A percentile compares a stretch with the other conserved stretches of the same genome.
Evolutionary conservation across 345 rosid genomes (phyloP).

Genomic region (Aquilaria malaccensis): DNA sequence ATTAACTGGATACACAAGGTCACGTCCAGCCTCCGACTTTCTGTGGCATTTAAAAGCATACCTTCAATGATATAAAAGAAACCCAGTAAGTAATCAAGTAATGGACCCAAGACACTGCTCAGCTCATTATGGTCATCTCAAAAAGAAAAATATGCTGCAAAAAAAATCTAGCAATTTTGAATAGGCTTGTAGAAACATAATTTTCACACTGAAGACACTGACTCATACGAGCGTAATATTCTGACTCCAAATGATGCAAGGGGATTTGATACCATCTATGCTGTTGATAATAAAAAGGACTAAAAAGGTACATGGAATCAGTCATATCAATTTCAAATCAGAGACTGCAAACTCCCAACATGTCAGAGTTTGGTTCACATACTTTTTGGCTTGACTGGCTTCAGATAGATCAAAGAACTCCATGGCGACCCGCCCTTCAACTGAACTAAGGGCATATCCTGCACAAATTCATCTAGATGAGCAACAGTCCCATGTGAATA

Average conservation of each 20-base stretch:
- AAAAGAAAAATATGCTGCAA: not conserved
- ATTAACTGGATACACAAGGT: conserved; percentile 91
- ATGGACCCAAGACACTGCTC: not conserved
- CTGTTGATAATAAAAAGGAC: not conserved
- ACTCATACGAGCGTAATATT: no score
- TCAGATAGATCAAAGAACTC: conserved; percentile 93
- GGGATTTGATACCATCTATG: not conserved
- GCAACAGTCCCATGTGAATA: conserved; percentile 3
- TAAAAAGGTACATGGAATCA: conserved; percentile 1
- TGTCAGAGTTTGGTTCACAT: conserved; percentile 8
- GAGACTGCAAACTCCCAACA: not conserved
- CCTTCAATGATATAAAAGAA: conserved; percentile 32
- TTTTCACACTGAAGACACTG: no score
- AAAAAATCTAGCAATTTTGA: not conserved
- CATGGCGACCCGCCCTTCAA: conserved; percentile 98
- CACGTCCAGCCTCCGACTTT: conserved; percentile 95
- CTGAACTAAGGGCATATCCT: conserved; percentile 98
- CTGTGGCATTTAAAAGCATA: conserved; percentile 99
- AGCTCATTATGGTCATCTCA: not conserved
- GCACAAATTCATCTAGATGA: conserved; percentile 23
- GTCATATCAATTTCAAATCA: not conserved
- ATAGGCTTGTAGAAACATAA: no score
- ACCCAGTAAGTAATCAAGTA: conserved; percentile 1
- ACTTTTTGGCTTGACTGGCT: conserved; percentile 95
- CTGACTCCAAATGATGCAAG: no score